A percentile compares a stretch with the other conserved stretches of the same genome.
Evolutionary conservation across 768 basidiomycete genomes (phyloP).

Genomic region (Epithele typhae): DNA sequence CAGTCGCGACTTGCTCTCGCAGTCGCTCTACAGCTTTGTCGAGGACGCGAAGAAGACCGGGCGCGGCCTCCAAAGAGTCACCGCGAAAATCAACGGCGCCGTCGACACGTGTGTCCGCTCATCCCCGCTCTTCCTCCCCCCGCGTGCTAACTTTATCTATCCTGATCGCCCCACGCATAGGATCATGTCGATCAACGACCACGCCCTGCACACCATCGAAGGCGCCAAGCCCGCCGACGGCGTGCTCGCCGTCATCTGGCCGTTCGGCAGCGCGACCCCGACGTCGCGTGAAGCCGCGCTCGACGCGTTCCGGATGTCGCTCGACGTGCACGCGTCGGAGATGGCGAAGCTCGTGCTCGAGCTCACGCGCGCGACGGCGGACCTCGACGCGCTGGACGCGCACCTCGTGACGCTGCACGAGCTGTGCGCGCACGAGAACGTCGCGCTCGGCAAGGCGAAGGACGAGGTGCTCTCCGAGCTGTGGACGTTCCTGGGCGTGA

Average conservation of each 20-base stretch:
- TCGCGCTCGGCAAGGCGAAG: conserved; percentile 37
- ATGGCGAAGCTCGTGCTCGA: conserved; percentile 62
- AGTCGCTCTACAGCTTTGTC: conserved; percentile 49
- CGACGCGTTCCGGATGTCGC: conserved; percentile 55
- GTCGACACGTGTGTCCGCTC: conserved; percentile 58
- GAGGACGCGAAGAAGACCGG: conserved; percentile 58
- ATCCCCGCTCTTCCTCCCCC: too few relatives aligned
- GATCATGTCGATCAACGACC: conserved; percentile 70
- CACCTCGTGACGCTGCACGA: conserved; percentile 54
- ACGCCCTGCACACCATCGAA: conserved; percentile 58
- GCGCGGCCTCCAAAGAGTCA: conserved; percentile 55
- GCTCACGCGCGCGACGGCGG: conserved; percentile 50
- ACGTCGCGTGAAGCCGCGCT: conserved; percentile 42
- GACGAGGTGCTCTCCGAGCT: conserved; percentile 57
- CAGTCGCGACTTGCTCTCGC: conserved; percentile 53
- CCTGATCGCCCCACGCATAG: conserved; percentile 31
- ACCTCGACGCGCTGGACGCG: conserved; percentile 62
- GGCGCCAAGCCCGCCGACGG: conserved; percentile 25
- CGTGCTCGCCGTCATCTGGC: conserved; percentile 23
- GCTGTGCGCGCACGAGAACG: conserved; percentile 55
- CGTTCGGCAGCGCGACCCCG: conserved; percentile 26
- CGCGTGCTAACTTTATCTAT: neutral
- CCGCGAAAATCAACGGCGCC: conserved; percentile 64
- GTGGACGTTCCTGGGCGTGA: conserved; percentile 69
- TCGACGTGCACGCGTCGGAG: conserved; percentile 50